A percentile compares a stretch with the other conserved stretches of the same genome.
These are phyloP conservation scores for Pseudopyricularia javanii DNA, from an alignment of 2,329 filamentous ascomycete genomes.

Conservation along the genomic window DNA sequence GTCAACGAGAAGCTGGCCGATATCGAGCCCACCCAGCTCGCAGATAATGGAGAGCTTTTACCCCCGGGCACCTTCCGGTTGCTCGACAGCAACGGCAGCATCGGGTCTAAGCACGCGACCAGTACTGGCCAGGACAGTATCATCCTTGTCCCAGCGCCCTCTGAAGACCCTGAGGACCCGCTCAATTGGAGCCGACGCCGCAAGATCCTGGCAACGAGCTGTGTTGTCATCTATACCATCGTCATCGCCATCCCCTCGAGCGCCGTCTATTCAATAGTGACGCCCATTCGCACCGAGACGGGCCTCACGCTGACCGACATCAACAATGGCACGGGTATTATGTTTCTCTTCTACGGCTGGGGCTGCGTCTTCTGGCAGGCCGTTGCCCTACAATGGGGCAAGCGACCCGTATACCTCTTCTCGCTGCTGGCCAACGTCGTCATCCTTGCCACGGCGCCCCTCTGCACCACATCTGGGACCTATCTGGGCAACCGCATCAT, in stretches of 20 bases:
- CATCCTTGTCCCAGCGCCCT: conserved; percentile 23
- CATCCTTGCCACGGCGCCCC: conserved; percentile 14
- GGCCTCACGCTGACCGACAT: conserved; percentile 20
- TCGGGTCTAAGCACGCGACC: conserved; percentile 14
- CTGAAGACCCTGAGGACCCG: conserved; percentile 22
- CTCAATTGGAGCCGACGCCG: conserved; percentile 22
- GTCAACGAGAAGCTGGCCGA: background rate
- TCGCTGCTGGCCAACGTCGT: conserved; percentile 12
- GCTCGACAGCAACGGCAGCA: conserved; percentile 21
- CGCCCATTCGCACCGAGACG: conserved; percentile 31
- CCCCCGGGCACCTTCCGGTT: conserved; percentile 28
- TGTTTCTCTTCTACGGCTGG: conserved; percentile 23
- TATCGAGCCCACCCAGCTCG: background rate
- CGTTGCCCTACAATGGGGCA: conserved; percentile 18
- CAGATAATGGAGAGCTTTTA: background rate
- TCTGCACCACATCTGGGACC: conserved; percentile 12
- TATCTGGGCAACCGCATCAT: conserved; percentile 17
- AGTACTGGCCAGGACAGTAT: conserved; percentile 20
- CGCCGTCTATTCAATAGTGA: conserved; percentile 32
- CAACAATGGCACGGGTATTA: background rate
- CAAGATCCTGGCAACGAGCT: conserved; percentile 17
- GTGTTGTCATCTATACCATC: conserved; percentile 21
- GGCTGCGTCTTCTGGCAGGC: conserved; percentile 20
- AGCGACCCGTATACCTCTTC: conserved; percentile 17
- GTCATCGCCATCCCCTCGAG: conserved; percentile 28